Evolutionary conservation across 2,329 filamentous ascomycete genomes (phyloP).

Genomic region (Talaromyces sp.): DNA sequence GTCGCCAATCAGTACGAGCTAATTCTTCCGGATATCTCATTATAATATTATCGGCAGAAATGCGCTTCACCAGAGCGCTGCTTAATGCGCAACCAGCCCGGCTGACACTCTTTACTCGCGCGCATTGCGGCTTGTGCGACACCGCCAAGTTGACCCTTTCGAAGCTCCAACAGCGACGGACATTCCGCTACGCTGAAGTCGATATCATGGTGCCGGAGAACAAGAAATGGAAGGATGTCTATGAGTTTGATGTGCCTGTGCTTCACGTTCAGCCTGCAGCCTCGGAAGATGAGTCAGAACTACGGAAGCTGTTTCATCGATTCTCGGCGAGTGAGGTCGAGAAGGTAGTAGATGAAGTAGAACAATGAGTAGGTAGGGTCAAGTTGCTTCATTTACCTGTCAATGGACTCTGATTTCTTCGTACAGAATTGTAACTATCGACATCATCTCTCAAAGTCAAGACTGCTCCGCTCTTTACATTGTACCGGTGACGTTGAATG

Average conservation of each 20-base stretch:
- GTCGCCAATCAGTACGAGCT: neutral
- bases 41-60: conserved; percentile 13
- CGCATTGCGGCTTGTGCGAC: conserved; percentile 59
- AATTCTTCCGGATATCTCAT: neutral
- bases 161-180: conserved; percentile 51
- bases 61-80: conserved; percentile 31
- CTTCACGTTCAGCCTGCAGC: conserved; percentile 54
- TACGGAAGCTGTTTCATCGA: conserved; percentile 60
- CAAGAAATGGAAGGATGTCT: conserved; percentile 57
- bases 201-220: conserved; percentile 56
- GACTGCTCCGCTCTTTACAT: neutral
- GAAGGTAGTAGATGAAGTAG: conserved; percentile 51
- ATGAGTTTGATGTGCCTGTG: conserved; percentile 64
- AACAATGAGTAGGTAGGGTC: conserved; percentile 21
- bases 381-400: neutral
- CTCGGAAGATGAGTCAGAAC: conserved; percentile 56
- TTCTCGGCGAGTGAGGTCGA: conserved; percentile 58
- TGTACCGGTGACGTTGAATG: neutral
- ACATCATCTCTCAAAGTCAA: neutral
- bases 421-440: neutral
- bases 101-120: conserved; percentile 60
- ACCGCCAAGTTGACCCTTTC: conserved; percentile 57
- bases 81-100: conserved; percentile 34
- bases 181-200: conserved; percentile 56
- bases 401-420: neutral